Conservation (phyloP, 2,329 filamentous ascomycete genomes). For the Bipolaris zeicola region DNA sequence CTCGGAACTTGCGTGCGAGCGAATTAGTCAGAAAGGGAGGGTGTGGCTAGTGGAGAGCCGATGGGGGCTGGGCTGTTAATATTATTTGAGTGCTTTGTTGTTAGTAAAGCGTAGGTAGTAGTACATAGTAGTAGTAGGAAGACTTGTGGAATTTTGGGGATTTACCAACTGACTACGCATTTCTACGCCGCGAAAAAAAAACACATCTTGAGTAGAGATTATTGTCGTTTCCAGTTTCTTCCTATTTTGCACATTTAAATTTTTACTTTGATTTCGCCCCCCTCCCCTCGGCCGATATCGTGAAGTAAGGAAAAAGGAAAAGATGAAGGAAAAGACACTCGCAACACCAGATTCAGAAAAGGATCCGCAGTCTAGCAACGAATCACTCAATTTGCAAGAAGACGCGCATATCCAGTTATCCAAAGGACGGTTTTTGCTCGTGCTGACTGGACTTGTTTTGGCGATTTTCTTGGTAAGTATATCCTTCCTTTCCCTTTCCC, state of each 20-base stretch:
- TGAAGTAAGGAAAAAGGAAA: no score
- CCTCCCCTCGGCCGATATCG: neutral
- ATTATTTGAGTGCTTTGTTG: no score
- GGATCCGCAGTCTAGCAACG: neutral
- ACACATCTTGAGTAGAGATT: no score
- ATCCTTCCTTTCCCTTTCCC: neutral
- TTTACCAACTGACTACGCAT: no score
- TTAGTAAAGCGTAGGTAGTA: no score
- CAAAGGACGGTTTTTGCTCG: neutral
- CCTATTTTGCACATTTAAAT: no score
- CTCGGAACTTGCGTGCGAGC: neutral
- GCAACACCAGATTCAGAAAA: constrained; percentile 1
- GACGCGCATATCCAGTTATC: constrained; percentile 2
- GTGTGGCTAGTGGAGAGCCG: neutral
- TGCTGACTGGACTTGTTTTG: constrained; percentile 2
- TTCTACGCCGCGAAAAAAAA: no score
- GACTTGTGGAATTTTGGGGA: no score
- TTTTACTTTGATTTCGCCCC: no score
- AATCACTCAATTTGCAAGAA: neutral
- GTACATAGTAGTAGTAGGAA: no score
- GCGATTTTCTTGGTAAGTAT: constrained; percentile 9
- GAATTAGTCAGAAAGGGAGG: neutral
- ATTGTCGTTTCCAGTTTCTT: neutral
- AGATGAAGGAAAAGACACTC: neutral
- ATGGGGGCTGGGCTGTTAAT: neutral